phyloP scores from a whole-genome alignment of 768 basidiomycete genomes.

The Clathrus columnatus region DNA sequence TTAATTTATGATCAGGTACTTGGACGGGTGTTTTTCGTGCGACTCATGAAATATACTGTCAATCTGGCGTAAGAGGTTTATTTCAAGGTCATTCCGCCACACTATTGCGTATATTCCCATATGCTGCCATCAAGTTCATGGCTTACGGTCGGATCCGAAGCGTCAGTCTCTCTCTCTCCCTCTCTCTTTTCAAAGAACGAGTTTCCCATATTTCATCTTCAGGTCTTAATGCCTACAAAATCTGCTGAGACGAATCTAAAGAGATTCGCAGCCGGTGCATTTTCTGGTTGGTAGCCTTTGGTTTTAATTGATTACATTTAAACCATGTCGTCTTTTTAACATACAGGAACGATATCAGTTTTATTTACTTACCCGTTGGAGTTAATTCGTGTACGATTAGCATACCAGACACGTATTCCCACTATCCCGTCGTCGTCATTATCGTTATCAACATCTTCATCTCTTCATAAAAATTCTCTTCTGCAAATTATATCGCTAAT shows the following conservation, averaged over 20 bases:
- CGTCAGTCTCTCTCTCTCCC: conserved; percentile 32
- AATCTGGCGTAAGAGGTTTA: conserved; percentile 66
- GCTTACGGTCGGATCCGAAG: conserved; percentile 83
- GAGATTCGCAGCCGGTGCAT: conserved; percentile 79
- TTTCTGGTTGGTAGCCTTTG: conserved; percentile 54
- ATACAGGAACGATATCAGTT: conserved; percentile 75
- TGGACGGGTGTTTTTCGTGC: conserved; percentile 83
- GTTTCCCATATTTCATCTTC: neutral
- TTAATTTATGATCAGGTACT: no score
- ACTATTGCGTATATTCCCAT: conserved; percentile 88
- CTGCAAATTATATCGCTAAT: conserved; percentile 16
- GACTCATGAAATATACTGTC: conserved; percentile 57
- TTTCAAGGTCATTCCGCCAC: conserved; percentile 97
- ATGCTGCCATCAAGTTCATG: conserved; percentile 96
- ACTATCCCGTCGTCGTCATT: conserved; percentile 17
- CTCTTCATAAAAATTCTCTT: conserved; percentile 9
- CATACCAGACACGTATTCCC: conserved; percentile 59
- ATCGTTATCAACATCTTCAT: conserved; percentile 16
- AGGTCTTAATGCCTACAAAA: conserved; percentile 83
- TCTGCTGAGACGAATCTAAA: conserved; percentile 67
- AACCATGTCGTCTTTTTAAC: neutral
- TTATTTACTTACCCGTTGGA: conserved; percentile 94
- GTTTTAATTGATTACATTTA: conserved; percentile 3
- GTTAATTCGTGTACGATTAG: conserved; percentile 90
- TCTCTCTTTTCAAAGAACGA: neutral